A percentile compares a stretch with the other conserved stretches of the same genome.
Conservation (phyloP, 495 filamentous ascomycete genomes). For the Aspergillus bertholletiae region DNA sequence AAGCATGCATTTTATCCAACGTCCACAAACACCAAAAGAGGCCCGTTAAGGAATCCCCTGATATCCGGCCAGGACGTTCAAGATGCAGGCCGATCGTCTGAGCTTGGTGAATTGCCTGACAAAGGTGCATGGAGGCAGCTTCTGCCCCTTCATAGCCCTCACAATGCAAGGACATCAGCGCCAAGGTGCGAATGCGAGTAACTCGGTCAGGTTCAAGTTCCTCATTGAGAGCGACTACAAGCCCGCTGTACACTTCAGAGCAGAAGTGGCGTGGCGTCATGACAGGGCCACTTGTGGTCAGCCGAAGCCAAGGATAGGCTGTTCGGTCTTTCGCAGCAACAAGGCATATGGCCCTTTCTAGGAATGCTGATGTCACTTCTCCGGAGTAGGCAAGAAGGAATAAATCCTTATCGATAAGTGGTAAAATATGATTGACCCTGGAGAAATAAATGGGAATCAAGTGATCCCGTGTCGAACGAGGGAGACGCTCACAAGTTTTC, state of each 20-base stretch:
- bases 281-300: slow-evolving; percentile 22
- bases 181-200: slow-evolving; percentile 42
- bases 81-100: slow-evolving; percentile 66
- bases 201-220: slow-evolving; percentile 40
- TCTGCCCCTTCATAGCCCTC: slow-evolving; percentile 45
- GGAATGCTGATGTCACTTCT: slow-evolving; percentile 25
- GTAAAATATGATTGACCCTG: slow-evolving; percentile 32
- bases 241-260: slow-evolving; percentile 35
- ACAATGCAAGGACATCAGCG: slow-evolving; percentile 43
- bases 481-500: slow-evolving; percentile 28
- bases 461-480: slow-evolving; percentile 19
- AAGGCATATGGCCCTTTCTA: slow-evolving; percentile 44
- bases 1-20: slow-evolving; percentile 60
- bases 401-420: slow-evolving; percentile 33
- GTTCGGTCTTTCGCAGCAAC: slow-evolving; percentile 41
- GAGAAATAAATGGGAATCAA: slow-evolving; percentile 31
- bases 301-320: slow-evolving; percentile 28
- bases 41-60: slow-evolving; percentile 38
- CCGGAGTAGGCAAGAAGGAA: slow-evolving; percentile 19
- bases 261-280: slow-evolving; percentile 31
- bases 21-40: slow-evolving; percentile 69
- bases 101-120: slow-evolving; percentile 53
- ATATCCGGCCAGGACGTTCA: slow-evolving; percentile 33
- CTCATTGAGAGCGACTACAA: slow-evolving; percentile 35
- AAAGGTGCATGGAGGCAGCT: slow-evolving; percentile 41